Conservation (phyloP, 345 rosid genomes). For the Aquilaria malaccensis region DNA sequence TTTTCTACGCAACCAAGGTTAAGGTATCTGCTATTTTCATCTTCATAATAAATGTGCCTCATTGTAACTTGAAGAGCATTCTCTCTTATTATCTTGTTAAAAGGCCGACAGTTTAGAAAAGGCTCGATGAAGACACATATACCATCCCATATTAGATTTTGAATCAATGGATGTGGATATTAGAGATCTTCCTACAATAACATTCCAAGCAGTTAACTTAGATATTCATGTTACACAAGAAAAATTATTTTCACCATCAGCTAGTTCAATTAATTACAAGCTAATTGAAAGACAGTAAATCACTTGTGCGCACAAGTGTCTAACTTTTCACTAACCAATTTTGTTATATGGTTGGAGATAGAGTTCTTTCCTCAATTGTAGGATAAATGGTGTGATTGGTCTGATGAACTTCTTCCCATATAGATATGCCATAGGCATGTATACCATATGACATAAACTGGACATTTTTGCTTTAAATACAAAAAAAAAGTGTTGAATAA, state of each 20-base stretch:
- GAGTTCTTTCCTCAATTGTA: conserved; percentile 38
- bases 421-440: conserved; percentile 61
- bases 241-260: neutral
- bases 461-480: conserved; percentile 35
- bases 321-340: conserved; percentile 38
- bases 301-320: conserved; percentile 48
- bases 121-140: conserved; percentile 44
- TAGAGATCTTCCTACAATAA: conserved; percentile 40
- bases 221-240: neutral
- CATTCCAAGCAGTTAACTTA: neutral
- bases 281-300: neutral
- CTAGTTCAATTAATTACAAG: neutral
- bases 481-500: neutral
- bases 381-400: conserved; percentile 38
- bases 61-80: conserved; percentile 38
- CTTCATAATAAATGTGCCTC: conserved; percentile 61
- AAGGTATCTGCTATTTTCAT: conserved; percentile 52
- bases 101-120: conserved; percentile 39
- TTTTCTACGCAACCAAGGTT: conserved; percentile 51
- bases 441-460: conserved; percentile 46
- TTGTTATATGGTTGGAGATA: conserved; percentile 37
- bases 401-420: conserved; percentile 51
- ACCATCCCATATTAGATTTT: conserved; percentile 47
- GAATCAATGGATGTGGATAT: conserved; percentile 43
- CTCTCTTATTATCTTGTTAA: conserved; percentile 36